Percentiles rank a stretch among this genome's conserved stretches.
phyloP scores from a whole-genome alignment of 2,329 filamentous ascomycete genomes.

The Chalara sp. region DNA sequence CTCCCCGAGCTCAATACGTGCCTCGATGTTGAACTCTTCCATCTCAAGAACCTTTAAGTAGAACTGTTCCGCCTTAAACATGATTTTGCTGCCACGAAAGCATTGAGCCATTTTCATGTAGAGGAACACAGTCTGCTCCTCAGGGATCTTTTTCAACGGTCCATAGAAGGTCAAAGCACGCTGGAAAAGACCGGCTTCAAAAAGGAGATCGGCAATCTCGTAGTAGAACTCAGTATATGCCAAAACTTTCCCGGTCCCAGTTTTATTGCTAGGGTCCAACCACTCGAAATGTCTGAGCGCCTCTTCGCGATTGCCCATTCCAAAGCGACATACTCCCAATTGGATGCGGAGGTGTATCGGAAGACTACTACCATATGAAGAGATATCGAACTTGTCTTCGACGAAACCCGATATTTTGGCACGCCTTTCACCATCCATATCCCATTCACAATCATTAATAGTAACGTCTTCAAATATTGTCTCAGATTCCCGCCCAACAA shows the following conservation, averaged over 20 bases:
- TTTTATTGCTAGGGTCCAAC: slow-evolving; percentile 55
- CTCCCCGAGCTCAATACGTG: slow-evolving; percentile 72
- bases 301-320: slow-evolving; percentile 61
- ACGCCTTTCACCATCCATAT: slow-evolving; percentile 63
- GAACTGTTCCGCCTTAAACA: slow-evolving; percentile 66
- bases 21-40: slow-evolving; percentile 66
- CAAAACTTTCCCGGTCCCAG: slow-evolving; percentile 43
- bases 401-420: slow-evolving; percentile 53
- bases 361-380: slow-evolving; percentile 64
- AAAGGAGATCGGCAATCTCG: slow-evolving; percentile 57
- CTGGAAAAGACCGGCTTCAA: slow-evolving; percentile 40
- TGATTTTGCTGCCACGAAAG: slow-evolving; percentile 56
- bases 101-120: slow-evolving; percentile 48
- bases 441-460: slow-evolving; percentile 85
- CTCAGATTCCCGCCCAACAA: slow-evolving; percentile 70
- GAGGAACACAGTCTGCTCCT: slow-evolving; percentile 39
- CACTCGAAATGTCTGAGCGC: slow-evolving; percentile 65
- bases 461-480: slow-evolving; percentile 66
- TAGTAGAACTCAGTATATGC: slow-evolving; percentile 76
- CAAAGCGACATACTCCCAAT: slow-evolving; percentile 76
- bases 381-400: slow-evolving; percentile 42
- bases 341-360: slow-evolving; percentile 80
- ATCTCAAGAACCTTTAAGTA: slow-evolving; percentile 69
- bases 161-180: slow-evolving; percentile 54
- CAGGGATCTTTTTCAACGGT: slow-evolving; percentile 42